Evolutionary conservation across 192 early-diverging fungal genomes (phyloP).

Genomic region (Coemansia sp.): DNA sequence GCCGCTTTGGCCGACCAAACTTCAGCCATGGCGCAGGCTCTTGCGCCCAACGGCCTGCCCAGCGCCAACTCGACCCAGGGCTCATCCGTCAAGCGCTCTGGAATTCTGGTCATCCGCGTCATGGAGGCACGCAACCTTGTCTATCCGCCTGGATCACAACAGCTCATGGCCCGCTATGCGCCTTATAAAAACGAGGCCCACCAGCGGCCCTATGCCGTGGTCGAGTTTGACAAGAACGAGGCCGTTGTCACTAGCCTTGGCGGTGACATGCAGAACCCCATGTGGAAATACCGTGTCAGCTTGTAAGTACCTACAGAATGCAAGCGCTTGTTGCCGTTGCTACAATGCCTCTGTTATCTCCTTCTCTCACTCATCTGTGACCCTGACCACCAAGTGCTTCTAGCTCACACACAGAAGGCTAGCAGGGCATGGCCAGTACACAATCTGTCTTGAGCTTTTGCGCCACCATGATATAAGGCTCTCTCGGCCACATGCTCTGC

Average conservation of each 20-base stretch:
- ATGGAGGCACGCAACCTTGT: slow-evolving; percentile 79
- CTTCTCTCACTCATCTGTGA: slow-evolving; percentile 1
- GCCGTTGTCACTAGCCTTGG: slow-evolving; percentile 78
- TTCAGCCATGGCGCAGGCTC: slow-evolving; percentile 12
- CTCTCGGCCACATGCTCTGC: background rate
- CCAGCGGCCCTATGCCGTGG: slow-evolving; percentile 83
- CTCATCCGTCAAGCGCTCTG: slow-evolving; percentile 52
- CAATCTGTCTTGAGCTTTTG: background rate
- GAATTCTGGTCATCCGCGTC: slow-evolving; percentile 78
- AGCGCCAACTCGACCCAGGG: slow-evolving; percentile 27
- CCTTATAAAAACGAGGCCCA: slow-evolving; percentile 58
- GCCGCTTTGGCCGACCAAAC: slow-evolving; percentile 4
- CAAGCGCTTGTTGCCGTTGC: background rate
- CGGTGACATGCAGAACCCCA: slow-evolving; percentile 71
- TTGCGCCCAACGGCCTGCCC: slow-evolving; percentile 47
- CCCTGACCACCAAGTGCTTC: background rate
- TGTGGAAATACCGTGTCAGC: slow-evolving; percentile 76
- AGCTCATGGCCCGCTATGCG: slow-evolving; percentile 54
- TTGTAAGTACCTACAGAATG: slow-evolving; percentile 61
- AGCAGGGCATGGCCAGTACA: background rate
- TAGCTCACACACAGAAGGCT: background rate
- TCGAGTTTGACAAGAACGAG: slow-evolving; percentile 96
- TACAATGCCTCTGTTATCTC: background rate
- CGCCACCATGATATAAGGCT: background rate
- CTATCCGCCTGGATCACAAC: slow-evolving; percentile 62